These are phyloP conservation scores for Scedosporium aurantiacum DNA, from an alignment of 2,329 filamentous ascomycete species.

Conservation along the genomic window DNA sequence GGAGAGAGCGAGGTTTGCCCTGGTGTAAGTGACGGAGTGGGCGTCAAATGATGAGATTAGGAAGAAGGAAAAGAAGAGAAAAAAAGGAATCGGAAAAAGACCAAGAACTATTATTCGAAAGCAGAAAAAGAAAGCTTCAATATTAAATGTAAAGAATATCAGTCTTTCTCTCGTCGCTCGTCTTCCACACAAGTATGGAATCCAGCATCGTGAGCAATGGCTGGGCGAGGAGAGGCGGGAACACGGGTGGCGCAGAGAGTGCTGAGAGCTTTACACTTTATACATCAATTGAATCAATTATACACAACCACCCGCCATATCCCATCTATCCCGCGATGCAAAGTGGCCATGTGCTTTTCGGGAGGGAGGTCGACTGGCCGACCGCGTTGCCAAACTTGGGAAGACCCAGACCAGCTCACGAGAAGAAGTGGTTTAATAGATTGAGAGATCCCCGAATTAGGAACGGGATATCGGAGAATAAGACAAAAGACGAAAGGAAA, in stretches of 20 bases:
- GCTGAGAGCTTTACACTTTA: not conserved
- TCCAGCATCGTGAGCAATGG: not conserved
- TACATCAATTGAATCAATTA: not conserved
- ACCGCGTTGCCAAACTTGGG: not conserved
- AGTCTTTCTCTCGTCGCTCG: not conserved
- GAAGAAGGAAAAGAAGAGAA: not conserved
- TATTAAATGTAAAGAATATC: not conserved
- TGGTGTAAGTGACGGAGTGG: not conserved
- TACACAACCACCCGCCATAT: not conserved
- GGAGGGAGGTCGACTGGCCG: not conserved
- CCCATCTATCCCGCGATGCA: not conserved
- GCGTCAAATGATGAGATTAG: not conserved
- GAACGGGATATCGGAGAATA: not conserved
- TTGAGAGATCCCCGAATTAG: not conserved
- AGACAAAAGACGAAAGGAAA: not conserved
- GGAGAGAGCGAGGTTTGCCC: not conserved
- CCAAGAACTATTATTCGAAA: no score
- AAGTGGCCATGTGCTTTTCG: not conserved
- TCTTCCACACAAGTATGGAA: not conserved
- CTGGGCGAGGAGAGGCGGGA: not conserved
- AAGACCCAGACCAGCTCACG: not conserved
- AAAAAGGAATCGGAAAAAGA: not conserved
- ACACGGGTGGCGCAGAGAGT: not conserved
- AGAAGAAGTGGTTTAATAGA: not conserved
- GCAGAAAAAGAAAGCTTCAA: not conserved